Conservation (phyloP, 345 rosid genomes). For the Hypericum androsaemum region DNA sequence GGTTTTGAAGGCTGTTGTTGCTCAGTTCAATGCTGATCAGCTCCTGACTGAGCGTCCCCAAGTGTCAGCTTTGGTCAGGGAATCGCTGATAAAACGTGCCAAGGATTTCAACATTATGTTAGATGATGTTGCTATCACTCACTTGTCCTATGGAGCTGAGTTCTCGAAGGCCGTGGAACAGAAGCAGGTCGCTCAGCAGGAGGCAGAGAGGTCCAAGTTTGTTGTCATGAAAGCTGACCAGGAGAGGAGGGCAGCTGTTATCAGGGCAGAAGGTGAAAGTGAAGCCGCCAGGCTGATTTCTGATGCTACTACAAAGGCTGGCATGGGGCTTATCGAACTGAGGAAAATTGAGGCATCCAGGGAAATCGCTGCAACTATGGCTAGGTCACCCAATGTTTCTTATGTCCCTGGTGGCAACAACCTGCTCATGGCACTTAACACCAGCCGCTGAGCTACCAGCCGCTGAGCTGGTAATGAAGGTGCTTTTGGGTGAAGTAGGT, state of each 20-base stretch:
- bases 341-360: slow-evolving; percentile 96
- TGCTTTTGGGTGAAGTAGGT: too few relatives aligned
- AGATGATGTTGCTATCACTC: slow-evolving; percentile 93
- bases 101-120: slow-evolving; percentile 77
- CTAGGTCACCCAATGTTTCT: slow-evolving; percentile 75
- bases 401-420: slow-evolving; percentile 88
- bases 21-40: slow-evolving; percentile 96
- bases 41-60: slow-evolving; percentile 95
- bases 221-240: slow-evolving; percentile 96
- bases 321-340: slow-evolving; percentile 85
- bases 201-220: slow-evolving; percentile 92
- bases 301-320: slow-evolving; percentile 71
- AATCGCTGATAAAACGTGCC: slow-evolving; percentile 63
- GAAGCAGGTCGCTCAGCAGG: slow-evolving; percentile 99
- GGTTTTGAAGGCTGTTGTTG: slow-evolving; percentile 96
- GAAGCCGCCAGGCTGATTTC: slow-evolving; percentile 88
- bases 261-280: slow-evolving; percentile 98
- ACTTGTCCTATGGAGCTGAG: slow-evolving; percentile 80
- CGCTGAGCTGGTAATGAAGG: slow-evolving; percentile 27
- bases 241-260: slow-evolving; percentile 93
- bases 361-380: slow-evolving; percentile 80
- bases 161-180: slow-evolving; percentile 95
- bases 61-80: slow-evolving; percentile 83
- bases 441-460: slow-evolving; percentile 28
- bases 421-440: slow-evolving; percentile 67